Base-by-base conservation (phyloP, 306 rosid genomes). In the Prunus davidiana region DNA sequence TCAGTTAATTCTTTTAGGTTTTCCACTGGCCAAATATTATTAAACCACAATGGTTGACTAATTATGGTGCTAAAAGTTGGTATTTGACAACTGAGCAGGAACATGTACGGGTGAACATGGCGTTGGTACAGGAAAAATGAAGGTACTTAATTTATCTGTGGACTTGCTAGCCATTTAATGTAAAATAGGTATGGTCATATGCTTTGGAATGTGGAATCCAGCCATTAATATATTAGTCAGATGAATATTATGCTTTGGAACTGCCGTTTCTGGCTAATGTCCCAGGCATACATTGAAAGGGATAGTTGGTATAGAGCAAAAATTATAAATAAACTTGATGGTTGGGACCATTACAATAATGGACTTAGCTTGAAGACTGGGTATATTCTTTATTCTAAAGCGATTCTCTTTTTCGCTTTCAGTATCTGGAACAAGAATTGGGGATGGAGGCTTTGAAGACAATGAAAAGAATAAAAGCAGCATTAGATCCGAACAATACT, bases 21-120 rank as follows among this genome's bases (percentile, higher is more conserved):
- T 41, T 60, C 18, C 14, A 0, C 73, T 51, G 34, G 50, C 66
- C 12, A 43, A 18, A 27, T 46, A 10, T 27, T 27, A 51, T 49
- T 69, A 22, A 22, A 16, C 22, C 50, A 20, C 61, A 62, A 5
- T 64, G 22, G 24, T 67, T 41, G 61, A 76, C 64, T 24, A 61
- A 38, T 63, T 52, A 55, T 13, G 16, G 67, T 67, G 81, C 72
- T 87, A 52, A 86, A 77, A 50, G 74, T 64, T 73, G 25, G 56
- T 74, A 43, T 56, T 70, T 78, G 66, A 81, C 77, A 71, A 78
- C 80, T 50, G 60, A 74, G 70, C 87, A 94, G 97, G 98, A 85
- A 94, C 97, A 19, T 94, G 98, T 78, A 90, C 97, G 0, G 98
- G 98, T 11, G 98, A 94, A 76, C 98, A 94, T 76, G 98, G 98